These are phyloP conservation scores for Pichia sp. DNA, from an alignment of 1,139 yeast genomes.

Conservation along the genomic window DNA sequence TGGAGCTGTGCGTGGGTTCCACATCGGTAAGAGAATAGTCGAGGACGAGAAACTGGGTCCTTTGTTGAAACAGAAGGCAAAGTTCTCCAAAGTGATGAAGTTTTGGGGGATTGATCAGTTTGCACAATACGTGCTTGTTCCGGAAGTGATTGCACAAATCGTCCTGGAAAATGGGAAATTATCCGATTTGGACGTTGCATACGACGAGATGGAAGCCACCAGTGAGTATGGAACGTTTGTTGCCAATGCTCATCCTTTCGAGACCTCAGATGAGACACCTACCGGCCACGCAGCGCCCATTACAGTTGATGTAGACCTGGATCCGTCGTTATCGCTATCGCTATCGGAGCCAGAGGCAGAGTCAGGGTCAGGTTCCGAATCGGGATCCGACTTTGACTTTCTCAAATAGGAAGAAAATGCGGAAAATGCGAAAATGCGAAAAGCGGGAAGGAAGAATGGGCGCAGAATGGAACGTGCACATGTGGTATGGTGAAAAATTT, in stretches of 20 bases:
- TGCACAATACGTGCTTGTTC: constrained; percentile 52
- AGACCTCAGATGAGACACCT: too few species aligned
- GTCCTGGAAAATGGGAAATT: constrained; percentile 41
- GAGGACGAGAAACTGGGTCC: constrained; percentile 27
- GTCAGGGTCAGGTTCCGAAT: too few species aligned
- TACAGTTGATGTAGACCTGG: too few species aligned
- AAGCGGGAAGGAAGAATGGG: too few species aligned
- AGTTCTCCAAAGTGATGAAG: constrained; percentile 36
- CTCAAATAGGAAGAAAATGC: too few species aligned
- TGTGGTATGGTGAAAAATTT: too few species aligned
- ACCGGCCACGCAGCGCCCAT: too few species aligned
- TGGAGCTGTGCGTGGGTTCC: constrained; percentile 50
- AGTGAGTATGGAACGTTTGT: constrained; percentile 43
- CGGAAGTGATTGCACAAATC: constrained; percentile 50
- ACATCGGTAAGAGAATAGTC: constrained; percentile 31
- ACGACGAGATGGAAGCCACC: constrained; percentile 39
- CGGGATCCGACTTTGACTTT: too few species aligned
- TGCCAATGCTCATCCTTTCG: constrained; percentile 1
- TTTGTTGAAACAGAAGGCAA: constrained; percentile 29
- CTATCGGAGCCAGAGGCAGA: too few species aligned
- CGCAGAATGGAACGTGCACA: too few species aligned
- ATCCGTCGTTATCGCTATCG: too few species aligned
- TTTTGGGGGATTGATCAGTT: constrained; percentile 60
- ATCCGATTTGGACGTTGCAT: constrained; percentile 35
- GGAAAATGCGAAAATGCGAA: too few species aligned